phyloP scores from a whole-genome alignment of 441 rosid genomes.

The Populus tomentosa region DNA sequence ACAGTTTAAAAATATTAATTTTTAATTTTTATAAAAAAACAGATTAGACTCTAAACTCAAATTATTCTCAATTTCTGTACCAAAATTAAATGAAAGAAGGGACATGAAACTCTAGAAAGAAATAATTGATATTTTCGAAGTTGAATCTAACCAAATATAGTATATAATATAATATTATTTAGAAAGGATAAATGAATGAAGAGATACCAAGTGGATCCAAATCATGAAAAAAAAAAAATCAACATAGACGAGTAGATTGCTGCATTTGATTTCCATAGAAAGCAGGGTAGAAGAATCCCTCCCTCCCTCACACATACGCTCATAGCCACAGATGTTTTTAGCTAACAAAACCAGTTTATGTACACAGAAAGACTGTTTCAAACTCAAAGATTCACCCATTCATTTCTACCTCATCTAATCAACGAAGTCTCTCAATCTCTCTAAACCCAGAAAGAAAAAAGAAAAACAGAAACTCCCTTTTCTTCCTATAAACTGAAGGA shows the following conservation, averaged over 20 bases:
- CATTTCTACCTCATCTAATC: background rate
- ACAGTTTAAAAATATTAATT: no score
- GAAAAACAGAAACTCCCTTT: background rate
- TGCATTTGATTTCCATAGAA: background rate
- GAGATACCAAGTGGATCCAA: background rate
- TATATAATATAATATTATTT: no score
- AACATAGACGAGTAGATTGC: background rate
- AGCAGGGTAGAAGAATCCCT: background rate
- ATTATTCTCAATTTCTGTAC: no score
- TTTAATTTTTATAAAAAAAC: no score
- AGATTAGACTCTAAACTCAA: no score
- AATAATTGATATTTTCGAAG: background rate
- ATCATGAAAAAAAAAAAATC: background rate
- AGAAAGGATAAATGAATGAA: no score
- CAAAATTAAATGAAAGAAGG: background rate
- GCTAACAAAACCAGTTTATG: background rate
- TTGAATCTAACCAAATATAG: background rate
- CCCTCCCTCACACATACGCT: background rate
- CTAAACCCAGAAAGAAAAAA: background rate
- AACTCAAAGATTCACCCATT: background rate
- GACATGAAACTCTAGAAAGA: background rate
- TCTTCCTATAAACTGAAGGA: background rate
- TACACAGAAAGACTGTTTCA: slow-evolving; percentile 1
- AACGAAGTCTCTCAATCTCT: background rate
- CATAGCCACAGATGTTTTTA: background rate